Base-by-base conservation (phyloP, 352 stramenopile genomes). In the Stramenopiles sp. region DNA sequence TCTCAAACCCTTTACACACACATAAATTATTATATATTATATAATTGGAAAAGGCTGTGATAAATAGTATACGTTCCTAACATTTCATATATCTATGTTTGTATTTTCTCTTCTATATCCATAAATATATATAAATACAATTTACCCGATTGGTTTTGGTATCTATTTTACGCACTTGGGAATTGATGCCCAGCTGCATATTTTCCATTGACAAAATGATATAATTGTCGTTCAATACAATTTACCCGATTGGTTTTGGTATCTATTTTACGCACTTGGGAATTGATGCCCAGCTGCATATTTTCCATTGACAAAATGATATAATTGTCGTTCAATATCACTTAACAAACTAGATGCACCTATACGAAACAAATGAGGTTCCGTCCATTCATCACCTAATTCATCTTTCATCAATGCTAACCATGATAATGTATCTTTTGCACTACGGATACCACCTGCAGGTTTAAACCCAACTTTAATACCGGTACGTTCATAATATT, bases 131-230 rank as follows among this genome's bases (percentile, higher is more conserved):
- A n/a, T n/a, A n/a, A n/a, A n/a, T n/a, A n/a, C n/a, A n/a, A n/a
- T 69, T 69, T 27, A 23, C 53, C 53, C 53, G 27, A 23, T 69
- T 27, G 20, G 20, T 69, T 69, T 69, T 69, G 20, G 20, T 69
- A 20, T 27, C 20, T 69, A 23, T 27, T 27, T 27, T 69, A 69
- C 27, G 53, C 53, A 20, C 20, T 69, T 20, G 53, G 53, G 27
- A 69, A 69, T 69, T 69, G 53, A 27, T 69, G 53, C 53, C 53
- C 53, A 69, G 53, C 53, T 20, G 53, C 53, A 69, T 69, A 69
- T 69, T 69, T 69, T 27, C 53, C 53, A 69, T 69, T 20, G 20
- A 69, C 53, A 27, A 23, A 27, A 69, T 69, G 53, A 69, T 69
- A 69, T 27, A 69, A 69, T 69, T 69, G 53, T 27, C 53, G 20